Percentiles rank a stretch among this genome's conserved stretches.
Conservation (phyloP, 495 filamentous ascomycete species). For the Thermochaetoides thermophila region DNA sequence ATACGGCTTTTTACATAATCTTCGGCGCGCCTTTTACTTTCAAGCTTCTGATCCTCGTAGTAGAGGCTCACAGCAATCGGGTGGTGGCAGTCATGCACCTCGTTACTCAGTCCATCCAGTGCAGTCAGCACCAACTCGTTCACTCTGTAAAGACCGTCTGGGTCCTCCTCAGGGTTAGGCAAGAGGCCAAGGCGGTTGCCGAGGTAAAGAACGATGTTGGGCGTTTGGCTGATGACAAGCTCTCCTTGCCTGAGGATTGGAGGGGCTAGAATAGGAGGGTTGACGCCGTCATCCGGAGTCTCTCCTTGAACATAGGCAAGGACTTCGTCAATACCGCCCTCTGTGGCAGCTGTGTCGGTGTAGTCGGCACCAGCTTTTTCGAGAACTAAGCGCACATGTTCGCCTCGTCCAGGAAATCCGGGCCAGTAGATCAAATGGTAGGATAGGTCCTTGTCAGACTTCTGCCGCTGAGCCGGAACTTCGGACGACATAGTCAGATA, state of each 20-base stretch:
- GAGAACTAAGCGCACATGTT: slow-evolving; percentile 48
- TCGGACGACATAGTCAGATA: no score
- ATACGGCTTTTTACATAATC: slow-evolving; percentile 42
- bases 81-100: slow-evolving; percentile 54
- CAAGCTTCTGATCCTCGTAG: slow-evolving; percentile 55
- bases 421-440: slow-evolving; percentile 54
- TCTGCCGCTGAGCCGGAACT: no score
- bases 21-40: slow-evolving; percentile 32
- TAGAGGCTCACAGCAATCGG: slow-evolving; percentile 39
- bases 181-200: slow-evolving; percentile 38
- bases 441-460: no score
- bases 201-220: slow-evolving; percentile 50
- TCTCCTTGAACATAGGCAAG: slow-evolving; percentile 19
- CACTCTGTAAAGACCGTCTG: slow-evolving; percentile 34
- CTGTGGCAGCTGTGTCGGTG: slow-evolving; percentile 36
- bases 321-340: slow-evolving; percentile 25
- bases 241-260: slow-evolving; percentile 44
- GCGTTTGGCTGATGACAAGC: slow-evolving; percentile 45
- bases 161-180: slow-evolving; percentile 23
- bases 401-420: slow-evolving; percentile 47
- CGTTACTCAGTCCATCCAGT: slow-evolving; percentile 48
- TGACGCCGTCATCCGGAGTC: slow-evolving; percentile 26
- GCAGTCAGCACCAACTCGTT: slow-evolving; percentile 47
- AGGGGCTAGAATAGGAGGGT: slow-evolving; percentile 46
- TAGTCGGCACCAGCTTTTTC: slow-evolving; percentile 46